Percentiles rank a stretch among this genome's conserved stretches.
Conservation (phyloP, 2,329 filamentous ascomycete species). For the Aspergillus sclerotialis region DNA sequence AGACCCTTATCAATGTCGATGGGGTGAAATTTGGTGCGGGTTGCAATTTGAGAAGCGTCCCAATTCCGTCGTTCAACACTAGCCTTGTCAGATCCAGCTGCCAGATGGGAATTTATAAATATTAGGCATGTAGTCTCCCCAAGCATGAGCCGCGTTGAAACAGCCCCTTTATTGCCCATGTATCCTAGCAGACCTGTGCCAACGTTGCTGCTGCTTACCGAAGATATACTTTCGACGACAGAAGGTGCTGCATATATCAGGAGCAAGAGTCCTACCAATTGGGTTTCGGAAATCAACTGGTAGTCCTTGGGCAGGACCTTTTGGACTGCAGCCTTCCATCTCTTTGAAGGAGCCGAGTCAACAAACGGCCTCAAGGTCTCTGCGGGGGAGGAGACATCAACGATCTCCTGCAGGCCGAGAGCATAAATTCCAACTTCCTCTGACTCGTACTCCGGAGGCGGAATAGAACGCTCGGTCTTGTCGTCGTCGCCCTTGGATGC, state of each 20-base stretch:
- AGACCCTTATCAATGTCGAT: slow-evolving; percentile 57
- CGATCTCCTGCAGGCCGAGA: slow-evolving; percentile 83
- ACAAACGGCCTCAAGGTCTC: slow-evolving; percentile 72
- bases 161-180: slow-evolving; percentile 92
- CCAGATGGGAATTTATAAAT: slow-evolving; percentile 87
- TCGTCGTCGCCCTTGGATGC: slow-evolving; percentile 8
- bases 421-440: slow-evolving; percentile 83
- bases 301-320: slow-evolving; percentile 72
- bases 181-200: slow-evolving; percentile 89
- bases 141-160: slow-evolving; percentile 71
- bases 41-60: slow-evolving; percentile 75
- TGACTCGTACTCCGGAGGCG: slow-evolving; percentile 26
- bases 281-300: slow-evolving; percentile 67
- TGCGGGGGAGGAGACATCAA: slow-evolving; percentile 72
- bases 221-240: slow-evolving; percentile 66
- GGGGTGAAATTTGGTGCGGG: slow-evolving; percentile 70
- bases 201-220: slow-evolving; percentile 73
- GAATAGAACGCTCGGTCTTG: slow-evolving; percentile 38
- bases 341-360: slow-evolving; percentile 63
- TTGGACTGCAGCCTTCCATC: slow-evolving; percentile 74
- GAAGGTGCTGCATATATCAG: slow-evolving; percentile 78
- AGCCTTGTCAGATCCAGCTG: slow-evolving; percentile 72
- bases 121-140: slow-evolving; percentile 85
- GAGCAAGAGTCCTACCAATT: slow-evolving; percentile 77
- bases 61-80: slow-evolving; percentile 79